Percentiles rank a stretch among this genome's conserved stretches.
Conservation (phyloP, 2,329 filamentous ascomycete species). For the Pseudopyricularia javanii region DNA sequence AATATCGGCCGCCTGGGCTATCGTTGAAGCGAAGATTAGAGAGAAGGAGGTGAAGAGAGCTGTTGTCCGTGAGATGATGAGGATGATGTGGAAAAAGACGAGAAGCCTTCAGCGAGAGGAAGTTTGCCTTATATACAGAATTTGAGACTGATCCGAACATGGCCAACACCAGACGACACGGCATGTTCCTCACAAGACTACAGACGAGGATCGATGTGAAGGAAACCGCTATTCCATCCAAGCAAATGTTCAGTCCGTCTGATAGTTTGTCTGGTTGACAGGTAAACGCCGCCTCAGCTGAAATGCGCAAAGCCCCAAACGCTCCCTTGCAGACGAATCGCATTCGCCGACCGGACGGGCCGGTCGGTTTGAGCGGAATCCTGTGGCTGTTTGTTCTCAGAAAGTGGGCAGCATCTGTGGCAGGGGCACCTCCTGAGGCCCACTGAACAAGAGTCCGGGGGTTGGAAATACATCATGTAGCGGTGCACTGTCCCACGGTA, state of each 20-base stretch:
- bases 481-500: no score
- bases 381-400: neutral
- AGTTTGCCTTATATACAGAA: neutral
- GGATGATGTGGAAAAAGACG: neutral
- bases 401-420: no score
- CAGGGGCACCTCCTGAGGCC: no score
- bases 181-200: no score
- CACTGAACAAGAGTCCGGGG: no score
- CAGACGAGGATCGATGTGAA: no score
- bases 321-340: neutral
- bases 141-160: neutral
- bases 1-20: neutral
- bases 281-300: neutral
- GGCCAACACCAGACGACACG: neutral
- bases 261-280: neutral
- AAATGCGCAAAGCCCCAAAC: neutral
- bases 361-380: neutral
- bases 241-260: neutral
- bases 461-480: no score
- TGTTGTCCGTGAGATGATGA: neutral
- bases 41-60: neutral
- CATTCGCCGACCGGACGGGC: no score
- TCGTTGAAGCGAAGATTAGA: neutral
- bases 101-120: no score
- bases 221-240: no score